Base-by-base conservation (phyloP, 352 stramenopile genomes). In the Pythium chondricola region DNA sequence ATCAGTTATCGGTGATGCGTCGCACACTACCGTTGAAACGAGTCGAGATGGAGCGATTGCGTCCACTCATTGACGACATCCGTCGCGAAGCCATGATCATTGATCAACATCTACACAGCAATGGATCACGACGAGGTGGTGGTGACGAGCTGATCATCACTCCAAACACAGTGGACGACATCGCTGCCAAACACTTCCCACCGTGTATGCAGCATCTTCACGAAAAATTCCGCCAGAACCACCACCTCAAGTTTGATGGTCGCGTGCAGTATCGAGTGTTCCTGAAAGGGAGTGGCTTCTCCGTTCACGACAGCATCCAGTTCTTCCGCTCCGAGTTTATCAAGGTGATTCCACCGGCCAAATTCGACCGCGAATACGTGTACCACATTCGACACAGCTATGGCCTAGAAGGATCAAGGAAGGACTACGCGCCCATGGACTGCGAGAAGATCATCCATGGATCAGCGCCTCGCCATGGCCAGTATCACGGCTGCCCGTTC, bases 371-470 rank as follows among this genome's bases (percentile, higher is more conserved):
- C 25, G 71, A 92, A 52, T 91, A 93, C 48, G 69, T 79, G 5
- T 95, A 95, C 47, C 72, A 88, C 56, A 93, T 95, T 45, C 83
- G 83, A 13, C 83, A 95, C 58, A 88, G 70, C 58, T 94, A 94
- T 46, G 85, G 85, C 0, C 65, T 91, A 2, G 83, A 90, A 72
- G 83, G 83, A 0, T 75, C 70, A 13, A 67, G 80, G 9, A 85
- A 76, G 47, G 70, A 90, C 42, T 94, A 92, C 52, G 38, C 60
- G 16, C 78, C 80, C 17, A 46, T 80, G 8, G 50, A 70, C 32
- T 94, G 83, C 42, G 33, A 63, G 24, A 57, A 81, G 27, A 85
- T 94, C 32, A 75, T 85, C 31, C 46, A 56, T 2, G 59, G 67
- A 3, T 37, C 51, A 4, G 48, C 66, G 16, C 83, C 78, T 25